Evolutionary conservation across 441 rosid species (phyloP).

Genomic region (Eugenia klotzschiana): DNA sequence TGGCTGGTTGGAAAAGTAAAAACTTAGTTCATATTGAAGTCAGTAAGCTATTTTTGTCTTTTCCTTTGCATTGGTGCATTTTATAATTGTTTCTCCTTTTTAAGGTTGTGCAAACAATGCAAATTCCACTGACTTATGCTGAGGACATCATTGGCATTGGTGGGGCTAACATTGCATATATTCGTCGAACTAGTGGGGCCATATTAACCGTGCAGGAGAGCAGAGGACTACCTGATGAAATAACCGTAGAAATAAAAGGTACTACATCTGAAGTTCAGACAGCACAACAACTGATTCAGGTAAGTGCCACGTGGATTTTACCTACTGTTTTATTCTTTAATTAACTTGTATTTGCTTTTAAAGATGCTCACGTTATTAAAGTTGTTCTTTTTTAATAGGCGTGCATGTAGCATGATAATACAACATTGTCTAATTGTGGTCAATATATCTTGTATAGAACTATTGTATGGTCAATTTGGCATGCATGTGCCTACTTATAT

Average conservation of each 20-base stretch:
- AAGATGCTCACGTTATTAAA: background rate
- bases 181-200: conserved; percentile 52
- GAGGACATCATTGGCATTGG: conserved; percentile 59
- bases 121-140: conserved; percentile 54
- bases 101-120: conserved; percentile 57
- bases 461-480: background rate
- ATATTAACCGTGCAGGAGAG: conserved; percentile 50
- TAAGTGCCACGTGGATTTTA: conserved; percentile 6
- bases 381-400: background rate
- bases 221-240: conserved; percentile 43
- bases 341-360: background rate
- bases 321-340: background rate
- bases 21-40: background rate
- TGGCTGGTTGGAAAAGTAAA: background rate
- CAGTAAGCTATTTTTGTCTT: background rate
- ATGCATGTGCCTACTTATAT: background rate
- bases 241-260: conserved; percentile 60
- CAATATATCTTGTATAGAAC: background rate
- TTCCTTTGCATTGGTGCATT: background rate
- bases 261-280: conserved; percentile 50
- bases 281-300: conserved; percentile 55
- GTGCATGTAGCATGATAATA: background rate
- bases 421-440: background rate
- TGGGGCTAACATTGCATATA: conserved; percentile 49
- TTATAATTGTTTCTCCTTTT: background rate